Conservation (phyloP, 495 filamentous ascomycete species). For the Aspergillus wentii region DNA sequence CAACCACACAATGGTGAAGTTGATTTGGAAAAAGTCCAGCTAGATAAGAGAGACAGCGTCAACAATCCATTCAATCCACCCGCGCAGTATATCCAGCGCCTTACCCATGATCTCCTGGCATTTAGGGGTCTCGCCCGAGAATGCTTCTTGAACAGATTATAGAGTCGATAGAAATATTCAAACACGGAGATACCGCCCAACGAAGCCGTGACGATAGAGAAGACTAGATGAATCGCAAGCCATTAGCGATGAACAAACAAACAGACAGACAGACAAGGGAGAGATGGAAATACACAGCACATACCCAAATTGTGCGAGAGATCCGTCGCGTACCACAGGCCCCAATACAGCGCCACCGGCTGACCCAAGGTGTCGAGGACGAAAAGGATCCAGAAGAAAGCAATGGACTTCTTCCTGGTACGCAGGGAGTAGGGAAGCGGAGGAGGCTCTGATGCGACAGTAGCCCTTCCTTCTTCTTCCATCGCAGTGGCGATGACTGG, state of each 20-base stretch:
- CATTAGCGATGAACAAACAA: constrained; percentile 5
- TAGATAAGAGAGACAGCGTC: constrained; percentile 15
- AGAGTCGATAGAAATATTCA: constrained; percentile 50
- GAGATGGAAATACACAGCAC: constrained; percentile 16
- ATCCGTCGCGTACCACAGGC: constrained; percentile 49
- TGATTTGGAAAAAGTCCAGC: constrained; percentile 62
- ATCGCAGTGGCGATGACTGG: constrained; percentile 20
- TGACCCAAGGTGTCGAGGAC: constrained; percentile 49
- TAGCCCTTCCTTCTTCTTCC: constrained; percentile 27
- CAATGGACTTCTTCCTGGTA: constrained; percentile 49
- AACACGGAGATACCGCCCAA: constrained; percentile 56
- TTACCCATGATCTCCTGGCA: constrained; percentile 44
- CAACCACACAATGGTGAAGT: constrained; percentile 50
- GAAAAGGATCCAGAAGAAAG: constrained; percentile 55
- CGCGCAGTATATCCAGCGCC: constrained; percentile 4
- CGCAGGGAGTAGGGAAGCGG: constrained; percentile 52
- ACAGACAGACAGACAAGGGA: not conserved
- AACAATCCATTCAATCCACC: no score
- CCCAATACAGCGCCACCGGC: constrained; percentile 54
- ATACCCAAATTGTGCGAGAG: constrained; percentile 51
- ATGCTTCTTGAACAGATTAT: constrained; percentile 40
- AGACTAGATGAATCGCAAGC: constrained; percentile 30
- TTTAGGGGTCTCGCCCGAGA: constrained; percentile 51
- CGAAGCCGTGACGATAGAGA: constrained; percentile 52
- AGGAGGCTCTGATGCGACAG: constrained; percentile 35